Evolutionary conservation across 1,284 basidiomycete genomes (phyloP).

Genomic region (Dichomitus squalens): DNA sequence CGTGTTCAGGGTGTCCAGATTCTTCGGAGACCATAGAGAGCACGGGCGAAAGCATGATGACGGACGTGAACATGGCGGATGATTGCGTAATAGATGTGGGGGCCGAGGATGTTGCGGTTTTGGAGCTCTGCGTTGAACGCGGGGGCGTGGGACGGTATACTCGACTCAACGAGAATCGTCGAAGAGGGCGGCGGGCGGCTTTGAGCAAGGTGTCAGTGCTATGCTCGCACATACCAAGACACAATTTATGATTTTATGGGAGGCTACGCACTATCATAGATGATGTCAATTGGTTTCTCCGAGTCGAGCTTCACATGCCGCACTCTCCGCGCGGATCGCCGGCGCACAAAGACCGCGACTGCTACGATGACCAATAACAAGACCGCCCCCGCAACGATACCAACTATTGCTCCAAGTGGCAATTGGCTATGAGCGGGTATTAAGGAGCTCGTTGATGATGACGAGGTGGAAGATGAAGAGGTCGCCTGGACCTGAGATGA

Average conservation of each 20-base stretch:
- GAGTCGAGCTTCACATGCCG: constrained; percentile 8
- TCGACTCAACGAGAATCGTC: constrained; percentile 10
- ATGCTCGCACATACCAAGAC: not conserved
- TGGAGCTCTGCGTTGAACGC: constrained; percentile 20
- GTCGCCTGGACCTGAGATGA: not conserved
- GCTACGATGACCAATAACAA: constrained; percentile 2
- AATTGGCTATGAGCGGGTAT: not conserved
- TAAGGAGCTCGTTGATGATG: not conserved
- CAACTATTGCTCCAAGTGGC: constrained; percentile 8
- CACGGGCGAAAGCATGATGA: constrained; percentile 22
- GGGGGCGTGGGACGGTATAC: constrained; percentile 19
- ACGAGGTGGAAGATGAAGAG: not conserved
- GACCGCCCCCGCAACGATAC: constrained; percentile 5
- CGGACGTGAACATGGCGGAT: constrained; percentile 26
- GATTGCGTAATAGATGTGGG: constrained; percentile 23
- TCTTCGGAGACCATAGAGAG: constrained; percentile 23
- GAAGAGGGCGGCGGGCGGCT: constrained; percentile 1
- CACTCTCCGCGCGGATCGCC: constrained; percentile 12
- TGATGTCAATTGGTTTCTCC: constrained; percentile 19
- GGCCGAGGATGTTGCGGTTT: constrained; percentile 18
- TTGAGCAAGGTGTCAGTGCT: not conserved
- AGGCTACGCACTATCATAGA: constrained; percentile 11
- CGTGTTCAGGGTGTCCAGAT: not conserved
- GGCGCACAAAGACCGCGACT: constrained; percentile 5
- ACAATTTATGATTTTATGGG: not conserved